Conservation (phyloP, 176 grass and related monocot genomes). For the Juncus inflexus region DNA sequence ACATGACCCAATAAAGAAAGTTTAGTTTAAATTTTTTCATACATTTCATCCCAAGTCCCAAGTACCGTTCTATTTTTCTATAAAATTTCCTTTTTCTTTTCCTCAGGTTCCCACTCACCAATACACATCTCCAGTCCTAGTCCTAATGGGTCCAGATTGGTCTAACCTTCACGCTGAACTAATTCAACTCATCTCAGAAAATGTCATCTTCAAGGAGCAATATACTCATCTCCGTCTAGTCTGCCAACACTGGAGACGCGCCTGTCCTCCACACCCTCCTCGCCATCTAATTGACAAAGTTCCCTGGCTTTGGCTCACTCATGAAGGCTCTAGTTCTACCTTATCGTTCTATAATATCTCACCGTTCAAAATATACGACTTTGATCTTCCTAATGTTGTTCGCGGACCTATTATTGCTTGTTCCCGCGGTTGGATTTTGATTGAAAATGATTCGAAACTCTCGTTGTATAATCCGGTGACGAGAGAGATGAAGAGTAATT, state of each 20-base stretch:
- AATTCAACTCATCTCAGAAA: not conserved
- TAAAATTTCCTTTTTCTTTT: no score
- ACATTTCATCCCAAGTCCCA: no score
- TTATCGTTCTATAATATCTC: slow-evolving; percentile 12
- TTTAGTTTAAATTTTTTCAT: no score
- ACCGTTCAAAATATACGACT: not conserved
- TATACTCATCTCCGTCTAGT: not conserved
- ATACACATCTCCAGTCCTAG: no score
- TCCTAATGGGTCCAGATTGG: slow-evolving; percentile 1
- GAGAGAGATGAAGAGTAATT: not conserved
- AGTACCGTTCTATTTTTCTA: no score
- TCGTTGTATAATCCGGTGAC: slow-evolving; percentile 7
- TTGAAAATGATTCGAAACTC: not conserved
- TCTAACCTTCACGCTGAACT: not conserved
- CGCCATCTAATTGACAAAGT: not conserved
- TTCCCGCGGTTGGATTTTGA: not conserved
- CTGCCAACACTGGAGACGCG: slow-evolving; percentile 2
- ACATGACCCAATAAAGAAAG: no score
- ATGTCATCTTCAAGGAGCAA: not conserved
- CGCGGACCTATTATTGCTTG: not conserved
- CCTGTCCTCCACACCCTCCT: not conserved
- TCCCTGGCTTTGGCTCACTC: not conserved
- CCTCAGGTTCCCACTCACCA: no score
- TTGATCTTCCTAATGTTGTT: not conserved
- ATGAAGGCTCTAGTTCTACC: not conserved